Evolutionary conservation across 257 asterid genomes (phyloP).

Genomic region (Solanum peruvianum): DNA sequence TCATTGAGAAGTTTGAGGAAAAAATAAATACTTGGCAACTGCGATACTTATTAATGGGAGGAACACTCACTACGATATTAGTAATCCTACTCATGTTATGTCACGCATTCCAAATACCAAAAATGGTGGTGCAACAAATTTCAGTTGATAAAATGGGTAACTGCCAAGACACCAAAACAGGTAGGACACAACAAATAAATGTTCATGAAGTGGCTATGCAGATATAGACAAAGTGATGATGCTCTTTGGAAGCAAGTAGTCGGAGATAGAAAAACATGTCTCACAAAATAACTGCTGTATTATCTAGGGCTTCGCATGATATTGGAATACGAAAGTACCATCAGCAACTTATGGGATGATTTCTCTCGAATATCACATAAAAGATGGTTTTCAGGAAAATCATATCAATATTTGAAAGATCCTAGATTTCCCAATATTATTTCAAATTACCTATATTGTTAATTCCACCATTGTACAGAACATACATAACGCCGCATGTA

Average conservation of each 20-base stretch:
- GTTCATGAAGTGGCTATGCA: no score
- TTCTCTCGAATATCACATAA: background rate
- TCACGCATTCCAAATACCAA: background rate
- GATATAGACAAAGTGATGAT: no score
- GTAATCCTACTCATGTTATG: background rate
- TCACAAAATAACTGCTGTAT: background rate
- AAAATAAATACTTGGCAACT: background rate
- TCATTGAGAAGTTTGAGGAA: background rate
- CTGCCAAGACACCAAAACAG: no score
- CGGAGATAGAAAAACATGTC: no score
- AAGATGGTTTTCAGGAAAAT: background rate
- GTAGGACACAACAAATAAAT: no score
- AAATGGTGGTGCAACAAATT: no score
- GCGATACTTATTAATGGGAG: background rate
- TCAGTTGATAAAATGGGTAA: no score
- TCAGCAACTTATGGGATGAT: background rate
- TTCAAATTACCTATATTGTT: background rate
- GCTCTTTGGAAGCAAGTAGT: no score
- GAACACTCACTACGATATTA: background rate
- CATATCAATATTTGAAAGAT: background rate
- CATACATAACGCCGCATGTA: background rate
- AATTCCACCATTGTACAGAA: background rate
- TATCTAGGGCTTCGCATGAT: background rate
- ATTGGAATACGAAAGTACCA: background rate
- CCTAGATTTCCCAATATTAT: background rate